Percentiles rank a stretch among this genome's conserved stretches.
phyloP scores from a whole-genome alignment of 176 grass and related monocot genomes.

The Triticum timopheevii region DNA sequence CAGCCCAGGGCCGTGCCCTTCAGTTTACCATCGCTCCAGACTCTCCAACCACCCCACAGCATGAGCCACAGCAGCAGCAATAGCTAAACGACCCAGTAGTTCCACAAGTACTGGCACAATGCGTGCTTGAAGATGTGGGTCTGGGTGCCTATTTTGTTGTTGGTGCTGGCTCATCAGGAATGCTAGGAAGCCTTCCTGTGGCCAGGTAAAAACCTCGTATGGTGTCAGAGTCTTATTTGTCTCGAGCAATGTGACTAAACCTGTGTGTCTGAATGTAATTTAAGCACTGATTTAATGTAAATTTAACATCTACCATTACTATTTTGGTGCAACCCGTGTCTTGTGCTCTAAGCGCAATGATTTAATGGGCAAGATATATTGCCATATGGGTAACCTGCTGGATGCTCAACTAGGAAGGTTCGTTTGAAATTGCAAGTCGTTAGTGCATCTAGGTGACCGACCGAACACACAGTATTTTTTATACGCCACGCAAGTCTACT shows the following conservation, averaged over 20 bases:
- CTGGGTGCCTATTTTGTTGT: not conserved
- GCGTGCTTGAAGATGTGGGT: not conserved
- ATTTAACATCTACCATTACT: slow-evolving; percentile 8
- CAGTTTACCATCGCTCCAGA: slow-evolving; percentile 86
- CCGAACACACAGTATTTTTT: no score
- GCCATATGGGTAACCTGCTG: no score
- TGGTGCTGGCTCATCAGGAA: slow-evolving; percentile 1
- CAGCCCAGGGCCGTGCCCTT: slow-evolving; percentile 41
- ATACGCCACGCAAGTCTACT: no score
- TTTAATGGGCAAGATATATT: not conserved
- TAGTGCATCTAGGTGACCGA: no score
- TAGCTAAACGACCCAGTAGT: slow-evolving; percentile 32
- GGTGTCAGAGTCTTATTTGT: not conserved
- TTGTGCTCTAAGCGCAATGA: not conserved
- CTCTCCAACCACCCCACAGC: slow-evolving; percentile 85
- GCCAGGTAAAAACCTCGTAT: slow-evolving; percentile 11
- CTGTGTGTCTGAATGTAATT: slow-evolving; percentile 11
- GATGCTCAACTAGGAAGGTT: no score
- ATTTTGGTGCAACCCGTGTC: not conserved
- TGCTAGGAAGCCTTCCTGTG: slow-evolving; percentile 5
- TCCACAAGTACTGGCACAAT: not conserved
- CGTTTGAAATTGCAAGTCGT: no score
- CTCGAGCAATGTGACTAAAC: not conserved
- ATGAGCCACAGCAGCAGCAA: slow-evolving; percentile 42
- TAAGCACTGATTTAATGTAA: slow-evolving; percentile 36